phyloP scores from a whole-genome alignment of 257 asterid genomes.

The Ophiorrhiza pumila region DNA sequence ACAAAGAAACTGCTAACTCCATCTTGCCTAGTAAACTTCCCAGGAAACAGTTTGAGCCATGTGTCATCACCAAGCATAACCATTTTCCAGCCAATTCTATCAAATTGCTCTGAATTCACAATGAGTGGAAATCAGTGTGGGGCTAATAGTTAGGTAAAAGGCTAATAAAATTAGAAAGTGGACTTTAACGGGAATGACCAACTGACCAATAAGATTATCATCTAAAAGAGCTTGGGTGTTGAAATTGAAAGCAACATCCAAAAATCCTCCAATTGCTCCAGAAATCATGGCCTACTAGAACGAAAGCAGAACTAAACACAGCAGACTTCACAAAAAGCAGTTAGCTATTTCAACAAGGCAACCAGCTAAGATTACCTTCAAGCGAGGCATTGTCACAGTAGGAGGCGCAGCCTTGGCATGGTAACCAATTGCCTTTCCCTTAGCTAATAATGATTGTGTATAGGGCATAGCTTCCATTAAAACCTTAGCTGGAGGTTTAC shows the following conservation, averaged over 20 bases:
- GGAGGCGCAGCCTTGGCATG: constrained; percentile 98
- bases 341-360: constrained; percentile 1
- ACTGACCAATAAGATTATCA: constrained; percentile 88
- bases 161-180: background rate
- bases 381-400: constrained; percentile 95
- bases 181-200: constrained; percentile 9
- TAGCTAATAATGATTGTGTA: constrained; percentile 67
- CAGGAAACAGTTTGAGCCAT: constrained; percentile 88
- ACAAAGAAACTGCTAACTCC: constrained; percentile 96
- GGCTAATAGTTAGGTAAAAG: constrained; percentile 5
- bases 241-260: constrained; percentile 88
- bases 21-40: constrained; percentile 73
- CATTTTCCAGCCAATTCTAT: constrained; percentile 81
- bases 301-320: background rate
- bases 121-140: constrained; percentile 10
- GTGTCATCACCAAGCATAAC: constrained; percentile 95
- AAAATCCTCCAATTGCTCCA: constrained; percentile 88
- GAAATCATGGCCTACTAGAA: constrained; percentile 81
- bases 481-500: constrained; percentile 59
- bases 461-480: constrained; percentile 81
- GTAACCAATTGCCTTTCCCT: constrained; percentile 68
- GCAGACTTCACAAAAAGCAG: constrained; percentile 11
- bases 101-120: constrained; percentile 60
- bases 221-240: constrained; percentile 84
- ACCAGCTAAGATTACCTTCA: constrained; percentile 53